A percentile compares a stretch with the other conserved stretches of the same genome.
phyloP scores from a whole-genome alignment of 805 yeast genomes.

The Monosporozyma servazzii region DNA sequence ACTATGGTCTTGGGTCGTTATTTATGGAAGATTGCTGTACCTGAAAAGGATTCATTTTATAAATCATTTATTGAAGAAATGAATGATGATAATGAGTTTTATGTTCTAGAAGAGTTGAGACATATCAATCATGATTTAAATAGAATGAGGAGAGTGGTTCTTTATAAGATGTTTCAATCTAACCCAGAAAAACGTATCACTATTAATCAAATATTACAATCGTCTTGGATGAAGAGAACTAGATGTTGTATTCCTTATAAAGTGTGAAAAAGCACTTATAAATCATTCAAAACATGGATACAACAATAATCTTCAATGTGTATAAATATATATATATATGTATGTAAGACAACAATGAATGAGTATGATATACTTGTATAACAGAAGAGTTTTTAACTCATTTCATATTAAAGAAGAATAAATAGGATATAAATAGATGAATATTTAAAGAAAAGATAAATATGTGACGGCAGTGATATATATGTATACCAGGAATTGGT shows the following conservation, averaged over 20 bases:
- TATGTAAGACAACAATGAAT: neutral
- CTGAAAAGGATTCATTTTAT: slow-evolving; percentile 40
- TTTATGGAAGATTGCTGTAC: slow-evolving; percentile 73
- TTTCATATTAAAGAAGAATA: neutral
- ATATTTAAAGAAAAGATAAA: neutral
- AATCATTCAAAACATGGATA: neutral
- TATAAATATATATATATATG: neutral
- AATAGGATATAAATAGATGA: neutral
- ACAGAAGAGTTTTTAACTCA: neutral
- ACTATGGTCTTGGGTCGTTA: slow-evolving; percentile 84
- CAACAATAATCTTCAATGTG: neutral
- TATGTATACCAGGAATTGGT: neutral
- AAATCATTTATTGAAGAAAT: slow-evolving; percentile 43
- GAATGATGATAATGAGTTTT: slow-evolving; percentile 32
- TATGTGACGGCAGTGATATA: neutral
- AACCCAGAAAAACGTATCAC: slow-evolving; percentile 45
- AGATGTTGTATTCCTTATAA: slow-evolving; percentile 39
- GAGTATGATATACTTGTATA: neutral
- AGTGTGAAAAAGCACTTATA: neutral
- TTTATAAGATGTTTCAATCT: slow-evolving; percentile 55
- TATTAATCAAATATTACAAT: slow-evolving; percentile 42
- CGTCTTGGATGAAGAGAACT: slow-evolving; percentile 53
- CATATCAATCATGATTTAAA: slow-evolving; percentile 34
- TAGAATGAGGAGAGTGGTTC: slow-evolving; percentile 36
- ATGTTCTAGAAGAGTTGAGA: slow-evolving; percentile 44